Evolutionary conservation across 257 asterid species (phyloP).

Genomic region (Primulina tabacum): DNA sequence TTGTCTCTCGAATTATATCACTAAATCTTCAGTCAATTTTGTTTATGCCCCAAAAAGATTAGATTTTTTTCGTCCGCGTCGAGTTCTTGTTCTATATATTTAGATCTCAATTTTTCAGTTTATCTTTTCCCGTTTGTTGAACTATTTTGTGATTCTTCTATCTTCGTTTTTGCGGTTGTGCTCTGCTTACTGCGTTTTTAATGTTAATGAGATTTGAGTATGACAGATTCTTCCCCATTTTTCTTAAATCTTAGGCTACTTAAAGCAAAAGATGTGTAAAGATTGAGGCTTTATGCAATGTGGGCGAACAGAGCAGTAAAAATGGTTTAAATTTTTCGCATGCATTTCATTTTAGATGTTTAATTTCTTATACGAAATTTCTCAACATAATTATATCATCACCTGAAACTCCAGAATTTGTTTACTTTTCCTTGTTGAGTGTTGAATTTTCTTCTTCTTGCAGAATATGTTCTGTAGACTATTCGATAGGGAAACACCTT

Average conservation of each 20-base stretch:
- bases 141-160: not conserved
- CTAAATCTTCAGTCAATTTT: not conserved
- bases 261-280: not conserved
- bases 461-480: conserved; percentile 5
- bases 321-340: too few species aligned
- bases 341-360: not conserved
- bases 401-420: not conserved
- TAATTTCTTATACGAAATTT: not conserved
- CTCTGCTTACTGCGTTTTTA: too few species aligned
- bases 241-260: not conserved
- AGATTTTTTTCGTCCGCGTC: not conserved
- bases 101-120: not conserved
- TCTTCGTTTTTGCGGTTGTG: not conserved
- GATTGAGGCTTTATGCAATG: conserved; percentile 15
- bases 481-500: not conserved
- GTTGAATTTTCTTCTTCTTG: not conserved
- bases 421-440: not conserved
- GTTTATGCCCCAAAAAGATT: not conserved
- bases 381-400: not conserved
- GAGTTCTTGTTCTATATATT: not conserved
- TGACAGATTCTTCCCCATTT: not conserved
- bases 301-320: not conserved
- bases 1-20: not conserved
- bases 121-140: not conserved
- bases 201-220: not conserved